Conservation (phyloP, 2,329 filamentous ascomycete species). For the Meredithiella fracta region DNA sequence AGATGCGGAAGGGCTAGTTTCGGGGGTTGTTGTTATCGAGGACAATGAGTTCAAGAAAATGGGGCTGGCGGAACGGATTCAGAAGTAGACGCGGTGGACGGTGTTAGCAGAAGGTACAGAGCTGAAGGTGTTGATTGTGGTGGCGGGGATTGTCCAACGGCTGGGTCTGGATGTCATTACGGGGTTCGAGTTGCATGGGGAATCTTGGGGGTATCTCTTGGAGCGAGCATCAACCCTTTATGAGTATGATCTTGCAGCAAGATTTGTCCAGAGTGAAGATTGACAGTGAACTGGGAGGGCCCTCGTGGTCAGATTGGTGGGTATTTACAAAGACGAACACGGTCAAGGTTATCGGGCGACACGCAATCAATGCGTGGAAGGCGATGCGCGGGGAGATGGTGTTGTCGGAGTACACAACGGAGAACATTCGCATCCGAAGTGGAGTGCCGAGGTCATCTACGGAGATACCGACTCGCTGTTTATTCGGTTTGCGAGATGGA, state of each 20-base stretch:
- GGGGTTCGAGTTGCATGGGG: conserved; percentile 84
- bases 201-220: conserved; percentile 90
- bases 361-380: conserved; percentile 95
- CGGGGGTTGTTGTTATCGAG: conserved; percentile 57
- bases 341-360: conserved; percentile 79
- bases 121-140: conserved; percentile 66
- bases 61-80: conserved; percentile 41
- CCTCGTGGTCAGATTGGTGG: conserved; percentile 52
- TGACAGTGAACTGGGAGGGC: conserved; percentile 40
- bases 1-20: conserved; percentile 21
- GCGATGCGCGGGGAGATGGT: conserved; percentile 90
- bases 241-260: conserved; percentile 78
- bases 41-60: conserved; percentile 29
- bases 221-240: conserved; percentile 76
- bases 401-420: conserved; percentile 85
- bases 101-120: conserved; percentile 64
- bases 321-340: conserved; percentile 88
- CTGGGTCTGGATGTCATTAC: conserved; percentile 86
- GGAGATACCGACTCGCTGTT: conserved; percentile 96
- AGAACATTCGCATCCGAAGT: conserved; percentile 80
- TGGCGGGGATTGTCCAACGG: conserved; percentile 70
- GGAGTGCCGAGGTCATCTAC: conserved; percentile 94
- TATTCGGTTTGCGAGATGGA: conserved; percentile 73
- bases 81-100: conserved; percentile 31
- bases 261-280: conserved; percentile 34